Evolutionary conservation across 1,284 basidiomycete genomes (phyloP).

Genomic region (Ganoderma sinense): DNA sequence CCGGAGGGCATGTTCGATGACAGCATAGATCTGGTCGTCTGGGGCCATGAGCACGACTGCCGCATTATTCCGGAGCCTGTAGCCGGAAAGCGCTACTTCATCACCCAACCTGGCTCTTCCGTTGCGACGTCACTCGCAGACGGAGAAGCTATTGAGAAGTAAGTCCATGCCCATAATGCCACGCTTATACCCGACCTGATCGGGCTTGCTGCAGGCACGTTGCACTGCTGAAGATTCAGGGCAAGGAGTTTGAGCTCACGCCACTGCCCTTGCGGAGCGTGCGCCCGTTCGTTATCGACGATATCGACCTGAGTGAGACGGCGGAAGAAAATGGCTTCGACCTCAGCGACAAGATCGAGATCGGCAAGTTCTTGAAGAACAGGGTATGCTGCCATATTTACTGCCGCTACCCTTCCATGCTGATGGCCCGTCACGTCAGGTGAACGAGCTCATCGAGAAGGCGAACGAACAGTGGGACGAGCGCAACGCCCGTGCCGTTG

Average conservation of each 20-base stretch:
- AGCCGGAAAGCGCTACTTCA: slow-evolving; percentile 90
- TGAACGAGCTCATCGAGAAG: slow-evolving; percentile 80
- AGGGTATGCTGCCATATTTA: slow-evolving; percentile 55
- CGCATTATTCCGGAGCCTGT: slow-evolving; percentile 91
- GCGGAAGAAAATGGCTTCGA: slow-evolving; percentile 82
- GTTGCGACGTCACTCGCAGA: slow-evolving; percentile 94
- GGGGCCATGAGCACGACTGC: slow-evolving; percentile 99
- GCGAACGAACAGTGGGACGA: slow-evolving; percentile 86
- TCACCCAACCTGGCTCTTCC: slow-evolving; percentile 95
- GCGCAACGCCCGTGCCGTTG: slow-evolving; percentile 68
- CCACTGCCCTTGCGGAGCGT: slow-evolving; percentile 92
- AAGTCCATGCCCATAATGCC: slow-evolving; percentile 31
- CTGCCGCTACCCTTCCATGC: not conserved
- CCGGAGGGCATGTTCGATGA: slow-evolving; percentile 99
- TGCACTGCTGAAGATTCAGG: slow-evolving; percentile 85
- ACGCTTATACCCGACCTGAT: not conserved
- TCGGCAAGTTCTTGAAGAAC: slow-evolving; percentile 80
- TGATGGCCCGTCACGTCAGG: slow-evolving; percentile 56
- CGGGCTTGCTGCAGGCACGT: slow-evolving; percentile 70
- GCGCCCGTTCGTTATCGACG: slow-evolving; percentile 94
- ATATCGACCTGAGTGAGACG: slow-evolving; percentile 77
- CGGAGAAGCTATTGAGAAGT: slow-evolving; percentile 92
- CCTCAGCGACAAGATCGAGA: slow-evolving; percentile 80
- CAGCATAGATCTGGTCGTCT: slow-evolving; percentile 91
- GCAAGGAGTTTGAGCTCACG: slow-evolving; percentile 86